Base-by-base conservation (phyloP, 176 grass and related monocot genomes). In the Oryza punctata region DNA sequence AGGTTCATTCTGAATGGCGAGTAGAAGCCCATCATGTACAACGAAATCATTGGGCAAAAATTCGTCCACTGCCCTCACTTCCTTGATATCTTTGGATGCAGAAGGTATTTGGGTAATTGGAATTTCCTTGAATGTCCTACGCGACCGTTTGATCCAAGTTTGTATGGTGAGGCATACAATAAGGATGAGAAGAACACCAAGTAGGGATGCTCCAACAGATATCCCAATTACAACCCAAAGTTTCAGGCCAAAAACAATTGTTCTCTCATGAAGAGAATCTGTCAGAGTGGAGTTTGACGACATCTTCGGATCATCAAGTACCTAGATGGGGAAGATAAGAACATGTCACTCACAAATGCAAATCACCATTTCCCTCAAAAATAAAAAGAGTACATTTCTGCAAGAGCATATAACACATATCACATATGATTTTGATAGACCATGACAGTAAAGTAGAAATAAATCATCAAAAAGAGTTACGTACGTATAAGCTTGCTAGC, bases 181-280 rank as follows among this genome's bases (percentile, higher is more conserved):
- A 74, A 98, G 75, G 65, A 98, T 46, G 9, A 87, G 85, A 88
- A 98, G 93, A 78, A 93, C 69, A 66, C 79, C 81, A 82, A 98
- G 79, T 50, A 98, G 86, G 43, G 93, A 93, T 8, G 88, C 91
- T 68, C 92, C 95, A 21, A 93, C 95, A 50, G 85, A 57, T 12
- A 98, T 88, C n/a, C 95, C 92, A 78, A 98, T 98, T 35, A 98
- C 90, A 32, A 94, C 93, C 92, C 90, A 98, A 52, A 98, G 85
- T 88, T 95, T 94, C 38, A 98, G 93, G 27, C 95, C 93, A 86
- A 95, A 89, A 32, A 98, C 73, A 75, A 93, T 50, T 8, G 92
- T 98, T 87, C 91, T 95, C 60, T 85, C 78, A 87, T 95, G 88
- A 65, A 98, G 81, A 50, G 94, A 92, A 84, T 98, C 91, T 68